Evolutionary conservation across 2,329 filamentous ascomycete species (phyloP).

Genomic region (Colletotrichum aenigma): DNA sequence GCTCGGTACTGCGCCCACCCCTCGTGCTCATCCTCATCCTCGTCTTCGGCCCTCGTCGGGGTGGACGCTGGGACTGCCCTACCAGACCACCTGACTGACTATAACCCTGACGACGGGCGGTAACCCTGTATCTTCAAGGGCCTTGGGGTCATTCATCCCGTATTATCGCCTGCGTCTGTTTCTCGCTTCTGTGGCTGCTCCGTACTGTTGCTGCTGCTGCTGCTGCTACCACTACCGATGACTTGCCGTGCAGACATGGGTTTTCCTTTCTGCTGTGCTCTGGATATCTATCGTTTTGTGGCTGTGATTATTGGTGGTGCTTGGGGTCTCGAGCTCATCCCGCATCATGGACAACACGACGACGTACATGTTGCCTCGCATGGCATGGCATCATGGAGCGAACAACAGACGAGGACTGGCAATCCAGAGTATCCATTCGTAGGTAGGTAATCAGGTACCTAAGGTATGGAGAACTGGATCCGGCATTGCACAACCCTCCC

Average conservation of each 20-base stretch:
- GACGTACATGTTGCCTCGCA: neutral
- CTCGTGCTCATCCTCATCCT: neutral
- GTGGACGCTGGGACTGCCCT: neutral
- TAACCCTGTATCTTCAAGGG: neutral
- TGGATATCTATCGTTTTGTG: neutral
- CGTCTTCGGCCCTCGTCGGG: neutral
- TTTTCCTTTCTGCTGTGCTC: neutral
- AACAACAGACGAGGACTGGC: neutral
- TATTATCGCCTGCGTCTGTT: neutral
- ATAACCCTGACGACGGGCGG: neutral
- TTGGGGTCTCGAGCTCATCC: neutral
- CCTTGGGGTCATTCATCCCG: slow-evolving; percentile 1
- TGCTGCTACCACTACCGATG: neutral
- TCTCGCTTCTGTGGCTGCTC: neutral
- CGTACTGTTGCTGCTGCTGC: neutral
- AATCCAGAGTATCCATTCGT: neutral
- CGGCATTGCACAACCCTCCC: neutral
- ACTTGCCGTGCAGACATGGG: neutral
- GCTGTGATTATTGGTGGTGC: neutral
- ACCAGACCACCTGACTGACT: slow-evolving; percentile 13
- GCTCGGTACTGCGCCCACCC: neutral
- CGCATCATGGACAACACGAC: neutral
- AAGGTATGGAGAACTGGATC: neutral
- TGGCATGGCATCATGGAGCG: neutral
- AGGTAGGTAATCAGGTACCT: neutral